Percentiles rank a stretch among this genome's conserved stretches.
phyloP scores from a whole-genome alignment of 176 grass and related monocot species.

The Eremochloa ophiuroides region DNA sequence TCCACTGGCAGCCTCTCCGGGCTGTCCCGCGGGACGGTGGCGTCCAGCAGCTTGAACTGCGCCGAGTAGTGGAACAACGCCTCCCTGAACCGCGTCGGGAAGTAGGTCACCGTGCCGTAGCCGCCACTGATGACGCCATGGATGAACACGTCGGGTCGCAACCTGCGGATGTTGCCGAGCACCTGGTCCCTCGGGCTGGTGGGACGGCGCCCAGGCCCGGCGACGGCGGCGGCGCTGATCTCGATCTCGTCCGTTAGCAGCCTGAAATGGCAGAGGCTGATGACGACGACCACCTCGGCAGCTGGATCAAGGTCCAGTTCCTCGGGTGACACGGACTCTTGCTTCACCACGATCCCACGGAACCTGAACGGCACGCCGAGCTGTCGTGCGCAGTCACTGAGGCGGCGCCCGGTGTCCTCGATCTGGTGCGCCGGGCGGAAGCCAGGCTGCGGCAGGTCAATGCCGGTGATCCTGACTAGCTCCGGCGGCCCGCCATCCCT shows the following conservation, averaged over 20 bases:
- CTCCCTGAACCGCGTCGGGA: slow-evolving; percentile 46
- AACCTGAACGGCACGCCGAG: slow-evolving; percentile 43
- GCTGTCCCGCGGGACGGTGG: background rate
- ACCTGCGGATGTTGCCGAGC: slow-evolving; percentile 32
- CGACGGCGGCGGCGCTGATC: background rate
- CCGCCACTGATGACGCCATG: slow-evolving; percentile 43
- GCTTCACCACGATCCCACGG: slow-evolving; percentile 31
- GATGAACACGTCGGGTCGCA: slow-evolving; percentile 46
- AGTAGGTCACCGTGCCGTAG: slow-evolving; percentile 32
- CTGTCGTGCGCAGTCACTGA: slow-evolving; percentile 8
- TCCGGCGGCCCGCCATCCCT: slow-evolving; percentile 42
- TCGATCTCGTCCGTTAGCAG: slow-evolving; percentile 42
- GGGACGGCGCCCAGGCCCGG: background rate
- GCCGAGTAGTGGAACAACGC: slow-evolving; percentile 31
- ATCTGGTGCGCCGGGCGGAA: slow-evolving; percentile 42
- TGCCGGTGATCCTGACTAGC: slow-evolving; percentile 37
- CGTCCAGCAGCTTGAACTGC: slow-evolving; percentile 43
- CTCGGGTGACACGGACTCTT: slow-evolving; percentile 1
- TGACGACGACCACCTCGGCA: slow-evolving; percentile 41
- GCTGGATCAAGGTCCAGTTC: slow-evolving; percentile 8
- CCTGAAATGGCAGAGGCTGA: slow-evolving; percentile 29
- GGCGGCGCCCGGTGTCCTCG: slow-evolving; percentile 42
- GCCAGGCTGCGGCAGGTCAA: slow-evolving; percentile 43
- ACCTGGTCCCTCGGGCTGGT: slow-evolving; percentile 23
- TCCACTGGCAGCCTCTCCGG: slow-evolving; percentile 28